Evolutionary conservation across 129 eudicot genomes (phyloP).

Genomic region (Heracleum sosnowskyi): DNA sequence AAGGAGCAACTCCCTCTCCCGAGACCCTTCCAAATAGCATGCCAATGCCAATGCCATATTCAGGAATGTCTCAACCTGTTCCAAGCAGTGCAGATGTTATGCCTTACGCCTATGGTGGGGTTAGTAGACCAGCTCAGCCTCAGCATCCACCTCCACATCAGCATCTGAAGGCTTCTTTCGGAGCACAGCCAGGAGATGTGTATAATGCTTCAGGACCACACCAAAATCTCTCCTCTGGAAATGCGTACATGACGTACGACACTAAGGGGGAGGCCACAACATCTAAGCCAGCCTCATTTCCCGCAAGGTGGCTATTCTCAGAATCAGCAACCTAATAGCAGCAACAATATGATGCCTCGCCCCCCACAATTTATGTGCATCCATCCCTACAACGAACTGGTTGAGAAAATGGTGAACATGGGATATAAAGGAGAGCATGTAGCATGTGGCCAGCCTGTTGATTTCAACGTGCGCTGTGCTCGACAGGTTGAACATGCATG

Average conservation of each 20-base stretch:
- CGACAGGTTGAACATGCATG: slow-evolving; percentile 74
- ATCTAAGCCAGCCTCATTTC: slow-evolving; percentile 38
- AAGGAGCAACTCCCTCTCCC: slow-evolving; percentile 39
- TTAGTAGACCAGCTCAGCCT: slow-evolving; percentile 40
- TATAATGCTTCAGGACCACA: slow-evolving; percentile 46
- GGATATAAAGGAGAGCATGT: slow-evolving; percentile 85
- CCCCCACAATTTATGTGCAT: slow-evolving; percentile 44
- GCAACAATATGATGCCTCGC: slow-evolving; percentile 33
- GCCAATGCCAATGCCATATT: slow-evolving; percentile 58
- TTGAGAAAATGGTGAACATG: slow-evolving; percentile 83
- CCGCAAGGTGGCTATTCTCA: slow-evolving; percentile 48
- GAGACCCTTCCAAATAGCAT: slow-evolving; percentile 56
- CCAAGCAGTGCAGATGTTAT: slow-evolving; percentile 31
- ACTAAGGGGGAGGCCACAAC: slow-evolving; percentile 57
- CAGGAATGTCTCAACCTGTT: slow-evolving; percentile 42
- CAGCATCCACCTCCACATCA: slow-evolving; percentile 56
- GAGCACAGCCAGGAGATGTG: slow-evolving; percentile 55
- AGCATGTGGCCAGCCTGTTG: slow-evolving; percentile 61
- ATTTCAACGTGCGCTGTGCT: slow-evolving; percentile 83
- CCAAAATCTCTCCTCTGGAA: slow-evolving; percentile 31
- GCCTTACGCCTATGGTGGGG: slow-evolving; percentile 48
- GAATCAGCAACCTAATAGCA: slow-evolving; percentile 31
- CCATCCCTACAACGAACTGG: slow-evolving; percentile 70
- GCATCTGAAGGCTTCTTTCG: slow-evolving; percentile 55
- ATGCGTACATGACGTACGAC: slow-evolving; percentile 55